These are phyloP conservation scores for Rubia peregrina DNA, from an alignment of 305 asterid genomes.

Conservation along the genomic window DNA sequence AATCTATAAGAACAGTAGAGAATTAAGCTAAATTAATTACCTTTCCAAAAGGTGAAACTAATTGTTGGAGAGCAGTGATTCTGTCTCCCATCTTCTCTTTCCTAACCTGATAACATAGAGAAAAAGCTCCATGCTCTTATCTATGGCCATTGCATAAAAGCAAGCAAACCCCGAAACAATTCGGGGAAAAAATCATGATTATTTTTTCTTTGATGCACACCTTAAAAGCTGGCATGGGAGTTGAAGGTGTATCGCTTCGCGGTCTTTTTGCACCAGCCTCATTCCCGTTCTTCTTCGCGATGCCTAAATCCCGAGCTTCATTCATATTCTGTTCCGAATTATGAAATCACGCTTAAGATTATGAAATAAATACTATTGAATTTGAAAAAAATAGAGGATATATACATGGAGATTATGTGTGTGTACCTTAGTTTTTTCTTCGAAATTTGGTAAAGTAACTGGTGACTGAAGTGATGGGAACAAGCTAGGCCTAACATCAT, in stretches of 20 bases:
- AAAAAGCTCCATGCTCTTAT: constrained; percentile 29
- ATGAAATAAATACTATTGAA: neutral
- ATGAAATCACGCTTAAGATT: neutral
- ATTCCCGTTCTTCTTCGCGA: constrained; percentile 35
- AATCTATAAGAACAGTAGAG: constrained; percentile 15
- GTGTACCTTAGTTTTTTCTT: constrained; percentile 60
- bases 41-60: constrained; percentile 99
- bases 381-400: neutral
- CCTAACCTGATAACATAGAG: constrained; percentile 59
- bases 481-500: constrained; percentile 45
- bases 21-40: constrained; percentile 25
- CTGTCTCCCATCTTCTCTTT: constrained; percentile 99
- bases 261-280: constrained; percentile 63
- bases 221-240: constrained; percentile 88
- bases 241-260: constrained; percentile 43
- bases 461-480: constrained; percentile 48
- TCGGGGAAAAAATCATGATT: neutral
- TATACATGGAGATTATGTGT: neutral
- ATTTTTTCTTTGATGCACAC: constrained; percentile 25
- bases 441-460: constrained; percentile 42
- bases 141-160: constrained; percentile 2
- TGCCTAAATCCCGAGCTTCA: constrained; percentile 33
- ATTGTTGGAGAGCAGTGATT: constrained; percentile 99
- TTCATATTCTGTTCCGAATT: constrained; percentile 30
- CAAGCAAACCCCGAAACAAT: constrained; percentile 6